Evolutionary conservation across 2,329 filamentous ascomycete genomes (phyloP).

Genomic region (Cladophialophora bantiana): DNA sequence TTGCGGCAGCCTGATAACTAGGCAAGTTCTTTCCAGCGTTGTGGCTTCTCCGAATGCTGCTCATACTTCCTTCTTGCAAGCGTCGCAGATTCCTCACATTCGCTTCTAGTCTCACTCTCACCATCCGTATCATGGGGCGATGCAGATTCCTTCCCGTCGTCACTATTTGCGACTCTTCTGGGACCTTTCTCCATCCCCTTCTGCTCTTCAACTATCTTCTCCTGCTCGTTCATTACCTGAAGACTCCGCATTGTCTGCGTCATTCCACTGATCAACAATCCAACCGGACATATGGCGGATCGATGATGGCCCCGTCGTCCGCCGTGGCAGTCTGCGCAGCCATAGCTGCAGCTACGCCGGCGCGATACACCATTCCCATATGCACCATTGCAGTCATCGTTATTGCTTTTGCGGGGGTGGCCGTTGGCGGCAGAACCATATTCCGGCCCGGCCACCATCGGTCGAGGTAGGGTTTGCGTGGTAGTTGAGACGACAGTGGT

Average conservation of each 20-base stretch:
- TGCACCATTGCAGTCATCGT: neutral
- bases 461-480: neutral
- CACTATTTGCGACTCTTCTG: neutral
- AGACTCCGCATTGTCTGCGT: conserved; percentile 13
- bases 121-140: neutral
- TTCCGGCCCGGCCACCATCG: neutral
- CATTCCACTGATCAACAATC: conserved; percentile 14
- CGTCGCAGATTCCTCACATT: neutral
- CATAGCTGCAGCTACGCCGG: neutral
- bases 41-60: neutral
- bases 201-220: neutral
- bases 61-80: neutral
- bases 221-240: conserved; percentile 6
- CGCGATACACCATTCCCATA: neutral
- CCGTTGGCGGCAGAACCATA: neutral
- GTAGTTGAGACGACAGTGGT: neutral
- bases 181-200: neutral
- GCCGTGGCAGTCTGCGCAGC: neutral
- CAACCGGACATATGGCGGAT: neutral
- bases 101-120: neutral
- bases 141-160: neutral
- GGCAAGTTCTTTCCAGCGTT: neutral
- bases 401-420: neutral
- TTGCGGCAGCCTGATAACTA: conserved; percentile 1
- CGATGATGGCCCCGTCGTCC: conserved; percentile 9